phyloP scores from a whole-genome alignment of 169 alveolate species.

The Ichthyophthirius multifiliis region DNA sequence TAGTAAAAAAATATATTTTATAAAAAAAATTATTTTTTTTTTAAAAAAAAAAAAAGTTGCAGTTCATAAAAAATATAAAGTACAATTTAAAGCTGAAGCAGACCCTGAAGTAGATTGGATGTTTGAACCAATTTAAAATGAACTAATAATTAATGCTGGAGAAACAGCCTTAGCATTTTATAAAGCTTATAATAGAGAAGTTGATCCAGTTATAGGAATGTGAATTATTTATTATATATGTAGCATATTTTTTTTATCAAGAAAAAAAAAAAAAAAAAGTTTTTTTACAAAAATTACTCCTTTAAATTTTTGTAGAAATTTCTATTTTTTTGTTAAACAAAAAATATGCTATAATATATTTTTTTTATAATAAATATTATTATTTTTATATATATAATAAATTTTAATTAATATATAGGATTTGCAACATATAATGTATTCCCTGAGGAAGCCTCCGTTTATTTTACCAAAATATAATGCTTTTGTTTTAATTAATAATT shows the following conservation, averaged over 20 bases:
- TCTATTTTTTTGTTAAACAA: too few species aligned
- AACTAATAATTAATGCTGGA: conserved; percentile 64
- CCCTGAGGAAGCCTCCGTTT: conserved; percentile 65
- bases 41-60: conserved; percentile 17
- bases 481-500: conserved; percentile 67
- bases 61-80: conserved; percentile 47
- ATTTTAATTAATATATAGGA: conserved; percentile 13
- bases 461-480: conserved; percentile 67
- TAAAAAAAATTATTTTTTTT: conserved; percentile 5
- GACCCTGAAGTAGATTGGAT: conserved; percentile 71
- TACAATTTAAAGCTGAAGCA: conserved; percentile 52
- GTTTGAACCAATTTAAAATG: conserved; percentile 45
- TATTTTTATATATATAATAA: too few species aligned
- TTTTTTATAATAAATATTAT: neutral
- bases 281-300: too few species aligned
- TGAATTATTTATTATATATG: too few species aligned
- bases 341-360: neutral
- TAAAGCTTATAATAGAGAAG: conserved; percentile 58
- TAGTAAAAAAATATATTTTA: conserved; percentile 4
- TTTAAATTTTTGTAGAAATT: too few species aligned
- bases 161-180: conserved; percentile 68
- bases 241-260: too few species aligned
- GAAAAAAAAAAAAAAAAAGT: too few species aligned
- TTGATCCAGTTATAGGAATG: conserved; percentile 67
- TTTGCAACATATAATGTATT: conserved; percentile 55